These are phyloP conservation scores for Podosphaera xanthii DNA, from an alignment of 2,329 filamentous ascomycete species.

Conservation along the genomic window DNA sequence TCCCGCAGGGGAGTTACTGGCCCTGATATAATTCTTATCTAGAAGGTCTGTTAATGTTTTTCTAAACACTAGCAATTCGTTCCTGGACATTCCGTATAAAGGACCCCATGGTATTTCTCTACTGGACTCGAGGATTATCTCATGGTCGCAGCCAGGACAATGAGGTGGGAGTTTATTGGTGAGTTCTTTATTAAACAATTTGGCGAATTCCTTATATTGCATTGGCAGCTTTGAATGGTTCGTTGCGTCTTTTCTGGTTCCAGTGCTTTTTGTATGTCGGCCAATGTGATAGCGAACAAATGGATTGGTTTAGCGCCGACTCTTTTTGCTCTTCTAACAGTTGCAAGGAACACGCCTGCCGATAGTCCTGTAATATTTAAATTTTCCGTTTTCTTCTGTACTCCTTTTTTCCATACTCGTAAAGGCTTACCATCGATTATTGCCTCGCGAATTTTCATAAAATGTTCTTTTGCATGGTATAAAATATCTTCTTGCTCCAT, in stretches of 20 bases:
- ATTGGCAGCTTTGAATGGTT: not conserved
- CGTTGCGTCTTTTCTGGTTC: not conserved
- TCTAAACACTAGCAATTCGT: not conserved
- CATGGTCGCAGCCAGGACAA: not conserved
- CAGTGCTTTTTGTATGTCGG: conserved; percentile 1
- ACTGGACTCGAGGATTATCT: not conserved
- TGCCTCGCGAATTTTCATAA: not conserved
- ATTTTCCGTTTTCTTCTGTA: not conserved
- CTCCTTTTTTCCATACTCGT: not conserved
- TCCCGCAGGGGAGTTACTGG: not conserved
- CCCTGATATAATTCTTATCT: not conserved
- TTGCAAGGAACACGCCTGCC: not conserved
- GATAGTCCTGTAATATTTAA: not conserved
- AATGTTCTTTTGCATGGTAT: conserved; percentile 1
- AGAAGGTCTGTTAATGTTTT: not conserved
- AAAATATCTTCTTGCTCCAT: not conserved
- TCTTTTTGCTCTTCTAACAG: not conserved
- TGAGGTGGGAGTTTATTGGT: not conserved
- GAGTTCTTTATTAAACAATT: not conserved
- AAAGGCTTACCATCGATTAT: not conserved
- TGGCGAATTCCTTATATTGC: not conserved
- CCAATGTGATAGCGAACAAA: not conserved
- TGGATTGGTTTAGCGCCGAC: not conserved
- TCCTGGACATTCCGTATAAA: too few species aligned
- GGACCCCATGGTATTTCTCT: not conserved